Percentiles rank a stretch among this genome's conserved stretches.
Evolutionary conservation across 805 yeast species (phyloP).

Genomic region (Candida nemodendra): DNA sequence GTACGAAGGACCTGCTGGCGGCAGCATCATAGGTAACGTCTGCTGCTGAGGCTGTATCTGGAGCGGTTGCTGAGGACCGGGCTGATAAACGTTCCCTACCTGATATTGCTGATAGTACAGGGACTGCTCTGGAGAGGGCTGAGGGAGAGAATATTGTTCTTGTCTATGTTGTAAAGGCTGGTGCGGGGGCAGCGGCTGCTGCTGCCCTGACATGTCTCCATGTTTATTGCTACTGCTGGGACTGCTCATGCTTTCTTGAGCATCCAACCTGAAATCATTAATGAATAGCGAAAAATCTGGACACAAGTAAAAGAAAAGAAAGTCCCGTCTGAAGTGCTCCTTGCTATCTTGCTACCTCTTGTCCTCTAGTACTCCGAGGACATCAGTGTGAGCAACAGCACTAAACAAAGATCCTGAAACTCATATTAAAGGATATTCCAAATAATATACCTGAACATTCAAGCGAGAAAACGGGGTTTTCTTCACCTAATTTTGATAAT

Average conservation of each 20-base stretch:
- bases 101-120: not conserved
- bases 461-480: slow-evolving; percentile 8
- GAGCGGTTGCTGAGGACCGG: not conserved
- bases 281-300: not conserved
- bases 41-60: slow-evolving; percentile 2
- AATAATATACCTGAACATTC: slow-evolving; percentile 2
- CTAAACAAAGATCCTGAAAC: not conserved
- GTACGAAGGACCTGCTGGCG: not conserved
- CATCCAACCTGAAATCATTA: not conserved
- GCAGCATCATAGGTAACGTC: not conserved
- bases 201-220: slow-evolving; percentile 2
- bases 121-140: not conserved
- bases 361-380: not conserved
- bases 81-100: not conserved
- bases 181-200: slow-evolving; percentile 1
- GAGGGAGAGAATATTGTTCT: not conserved
- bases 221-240: slow-evolving; percentile 1
- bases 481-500: not conserved
- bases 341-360: not conserved
- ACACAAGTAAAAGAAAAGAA: not conserved
- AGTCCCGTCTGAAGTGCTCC: slow-evolving; percentile 17
- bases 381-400: not conserved
- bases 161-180: slow-evolving; percentile 1
- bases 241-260: slow-evolving; percentile 1
- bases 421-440: not conserved